Percentiles rank a stretch among this genome's conserved stretches.
Conservation (phyloP, 768 basidiomycete species). For the Serpula lacrymans region DNA sequence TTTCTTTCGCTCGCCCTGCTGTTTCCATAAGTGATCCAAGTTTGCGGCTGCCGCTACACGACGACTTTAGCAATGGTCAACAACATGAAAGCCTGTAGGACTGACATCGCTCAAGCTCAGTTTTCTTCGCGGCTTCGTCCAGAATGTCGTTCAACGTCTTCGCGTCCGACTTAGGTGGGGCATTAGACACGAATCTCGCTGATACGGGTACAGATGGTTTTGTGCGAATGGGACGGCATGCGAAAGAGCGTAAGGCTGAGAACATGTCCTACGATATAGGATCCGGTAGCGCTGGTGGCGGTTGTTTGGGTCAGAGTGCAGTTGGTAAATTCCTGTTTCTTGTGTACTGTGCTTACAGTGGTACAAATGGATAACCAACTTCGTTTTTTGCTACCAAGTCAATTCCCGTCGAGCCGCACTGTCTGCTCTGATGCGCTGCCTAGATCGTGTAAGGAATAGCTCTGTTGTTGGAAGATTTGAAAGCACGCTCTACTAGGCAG, state of each 20-base stretch:
- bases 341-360: too few species aligned
- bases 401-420: too few species aligned
- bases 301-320: not conserved
- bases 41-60: constrained; percentile 8
- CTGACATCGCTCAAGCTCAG: not conserved
- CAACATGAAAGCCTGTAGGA: not conserved
- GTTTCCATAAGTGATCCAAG: constrained; percentile 14
- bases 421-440: too few species aligned
- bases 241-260: constrained; percentile 12
- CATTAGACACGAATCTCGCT: constrained; percentile 2
- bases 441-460: too few species aligned
- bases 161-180: too few species aligned
- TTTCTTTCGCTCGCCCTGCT: constrained; percentile 22
- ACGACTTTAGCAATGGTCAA: too few species aligned
- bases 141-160: constrained; percentile 20
- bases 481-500: too few species aligned
- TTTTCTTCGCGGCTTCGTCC: constrained; percentile 8
- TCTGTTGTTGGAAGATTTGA: too few species aligned
- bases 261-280: constrained; percentile 2
- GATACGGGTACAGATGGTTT: not conserved
- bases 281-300: not conserved
- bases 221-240: constrained; percentile 2
- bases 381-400: too few species aligned
- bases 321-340: constrained; percentile 1
- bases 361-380: too few species aligned